These are phyloP conservation scores for Blastobotrys apis DNA, from an alignment of 1,139 yeast genomes.

Conservation along the genomic window DNA sequence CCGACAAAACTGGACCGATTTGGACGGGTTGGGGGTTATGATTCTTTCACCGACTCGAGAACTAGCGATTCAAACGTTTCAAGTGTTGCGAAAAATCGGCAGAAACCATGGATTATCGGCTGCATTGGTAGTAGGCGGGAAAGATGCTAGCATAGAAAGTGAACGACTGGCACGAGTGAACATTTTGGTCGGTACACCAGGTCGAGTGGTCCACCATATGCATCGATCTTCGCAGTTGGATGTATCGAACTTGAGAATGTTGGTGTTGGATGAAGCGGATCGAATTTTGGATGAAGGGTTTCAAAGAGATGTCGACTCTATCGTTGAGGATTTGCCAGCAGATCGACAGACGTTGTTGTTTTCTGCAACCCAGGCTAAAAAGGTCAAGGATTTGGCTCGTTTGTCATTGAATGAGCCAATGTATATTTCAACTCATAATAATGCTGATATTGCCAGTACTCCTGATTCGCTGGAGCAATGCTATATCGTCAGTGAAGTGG, in stretches of 20 bases:
- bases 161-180: constrained; percentile 82
- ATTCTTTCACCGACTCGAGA: constrained; percentile 93
- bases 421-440: constrained; percentile 50
- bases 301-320: constrained; percentile 80
- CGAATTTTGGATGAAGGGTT: constrained; percentile 96
- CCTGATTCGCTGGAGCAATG: constrained; percentile 85
- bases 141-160: constrained; percentile 81
- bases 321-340: constrained; percentile 70
- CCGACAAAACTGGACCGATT: constrained; percentile 75
- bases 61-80: constrained; percentile 89
- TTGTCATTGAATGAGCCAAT: constrained; percentile 76
- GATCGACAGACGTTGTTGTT: constrained; percentile 84
- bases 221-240: constrained; percentile 90
- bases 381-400: constrained; percentile 83
- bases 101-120: constrained; percentile 78
- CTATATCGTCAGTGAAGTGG: constrained; percentile 64
- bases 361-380: constrained; percentile 85
- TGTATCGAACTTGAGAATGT: constrained; percentile 68
- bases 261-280: constrained; percentile 94
- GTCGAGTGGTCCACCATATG: constrained; percentile 88
- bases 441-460: constrained; percentile 50
- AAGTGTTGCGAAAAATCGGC: constrained; percentile 82
- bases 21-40: constrained; percentile 90
- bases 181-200: constrained; percentile 93
- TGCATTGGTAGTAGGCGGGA: constrained; percentile 95